Conservation (phyloP, 495 filamentous ascomycete genomes). For the Xanthoparmelia taractica region DNA sequence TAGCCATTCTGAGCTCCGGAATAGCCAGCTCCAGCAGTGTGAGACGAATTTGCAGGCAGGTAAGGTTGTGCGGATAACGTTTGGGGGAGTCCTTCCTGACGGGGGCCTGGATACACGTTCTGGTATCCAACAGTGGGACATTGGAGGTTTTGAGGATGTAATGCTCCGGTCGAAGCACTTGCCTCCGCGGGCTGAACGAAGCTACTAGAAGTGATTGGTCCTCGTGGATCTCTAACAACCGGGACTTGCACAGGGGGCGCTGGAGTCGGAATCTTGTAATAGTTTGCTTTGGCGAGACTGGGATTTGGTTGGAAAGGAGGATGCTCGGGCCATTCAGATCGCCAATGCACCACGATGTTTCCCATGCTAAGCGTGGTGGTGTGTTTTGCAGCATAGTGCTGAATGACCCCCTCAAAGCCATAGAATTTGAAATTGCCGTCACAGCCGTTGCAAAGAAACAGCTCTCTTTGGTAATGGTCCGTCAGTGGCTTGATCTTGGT, state of each 20-base stretch:
- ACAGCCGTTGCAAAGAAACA: conserved; percentile 68
- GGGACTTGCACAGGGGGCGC: conserved; percentile 7
- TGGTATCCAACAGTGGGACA: conserved; percentile 4
- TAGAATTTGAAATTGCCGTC: conserved; percentile 54
- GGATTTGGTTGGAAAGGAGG: conserved; percentile 60
- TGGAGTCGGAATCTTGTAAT: conserved; percentile 27
- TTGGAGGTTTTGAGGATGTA: conserved; percentile 2
- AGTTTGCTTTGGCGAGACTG: conserved; percentile 32
- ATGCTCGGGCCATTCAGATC: conserved; percentile 66
- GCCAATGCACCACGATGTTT: conserved; percentile 65
- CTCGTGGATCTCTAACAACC: conserved; percentile 3
- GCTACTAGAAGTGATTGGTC: conserved; percentile 11
- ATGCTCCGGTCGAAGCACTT: neutral
- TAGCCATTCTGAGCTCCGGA: conserved; percentile 12
- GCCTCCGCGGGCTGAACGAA: conserved; percentile 6
- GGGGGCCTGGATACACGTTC: neutral
- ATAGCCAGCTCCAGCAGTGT: conserved; percentile 2
- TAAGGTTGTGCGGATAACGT: neutral
- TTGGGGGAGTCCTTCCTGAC: conserved; percentile 4
- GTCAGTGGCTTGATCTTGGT: conserved; percentile 62
- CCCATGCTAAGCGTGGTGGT: conserved; percentile 58
- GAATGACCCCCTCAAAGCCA: conserved; percentile 67
- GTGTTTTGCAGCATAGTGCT: conserved; percentile 77
- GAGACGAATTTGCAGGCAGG: neutral
- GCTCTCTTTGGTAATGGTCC: conserved; percentile 52